phyloP scores from a whole-genome alignment of 192 early-diverging fungal species.

The Coemansia sp. region DNA sequence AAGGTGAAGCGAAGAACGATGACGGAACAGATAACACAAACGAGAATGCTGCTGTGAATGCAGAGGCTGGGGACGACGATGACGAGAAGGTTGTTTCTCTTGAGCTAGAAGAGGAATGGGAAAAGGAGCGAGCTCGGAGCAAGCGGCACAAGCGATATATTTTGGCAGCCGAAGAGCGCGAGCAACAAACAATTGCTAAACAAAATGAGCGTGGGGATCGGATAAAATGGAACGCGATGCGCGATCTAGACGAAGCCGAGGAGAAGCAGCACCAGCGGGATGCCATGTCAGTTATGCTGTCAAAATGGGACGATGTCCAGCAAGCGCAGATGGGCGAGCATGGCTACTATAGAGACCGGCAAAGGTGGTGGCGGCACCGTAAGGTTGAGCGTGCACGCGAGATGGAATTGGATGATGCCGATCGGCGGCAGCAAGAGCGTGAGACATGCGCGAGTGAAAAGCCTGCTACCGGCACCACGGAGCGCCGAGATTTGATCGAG shows the following conservation, averaged over 20 bases:
- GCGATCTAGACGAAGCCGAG: constrained; percentile 41
- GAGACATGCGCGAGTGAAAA: constrained; percentile 25
- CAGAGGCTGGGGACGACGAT: not conserved
- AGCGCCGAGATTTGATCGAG: constrained; percentile 10
- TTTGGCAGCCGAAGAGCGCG: constrained; percentile 29
- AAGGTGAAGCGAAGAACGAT: not conserved
- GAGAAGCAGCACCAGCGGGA: constrained; percentile 22
- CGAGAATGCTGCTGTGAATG: not conserved
- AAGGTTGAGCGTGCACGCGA: constrained; percentile 63
- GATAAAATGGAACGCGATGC: constrained; percentile 28
- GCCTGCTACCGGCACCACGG: constrained; percentile 2
- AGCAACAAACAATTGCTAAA: constrained; percentile 15
- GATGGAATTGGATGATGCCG: constrained; percentile 66
- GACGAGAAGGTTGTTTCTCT: constrained; percentile 19
- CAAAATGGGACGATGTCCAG: constrained; percentile 40
- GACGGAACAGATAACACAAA: not conserved
- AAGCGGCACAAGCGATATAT: constrained; percentile 21
- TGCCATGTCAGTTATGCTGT: constrained; percentile 15
- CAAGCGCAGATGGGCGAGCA: constrained; percentile 48
- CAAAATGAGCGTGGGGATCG: constrained; percentile 27
- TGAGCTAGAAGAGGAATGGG: constrained; percentile 32
- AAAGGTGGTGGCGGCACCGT: constrained; percentile 73
- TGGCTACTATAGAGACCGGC: constrained; percentile 75
- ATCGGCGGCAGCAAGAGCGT: constrained; percentile 56
- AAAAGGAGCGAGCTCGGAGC: constrained; percentile 17